Evolutionary conservation across 805 yeast genomes (phyloP), one percentile per base, ranked within the genome.

Genomic region (Kodamaea kaohsiungensis): DNA sequence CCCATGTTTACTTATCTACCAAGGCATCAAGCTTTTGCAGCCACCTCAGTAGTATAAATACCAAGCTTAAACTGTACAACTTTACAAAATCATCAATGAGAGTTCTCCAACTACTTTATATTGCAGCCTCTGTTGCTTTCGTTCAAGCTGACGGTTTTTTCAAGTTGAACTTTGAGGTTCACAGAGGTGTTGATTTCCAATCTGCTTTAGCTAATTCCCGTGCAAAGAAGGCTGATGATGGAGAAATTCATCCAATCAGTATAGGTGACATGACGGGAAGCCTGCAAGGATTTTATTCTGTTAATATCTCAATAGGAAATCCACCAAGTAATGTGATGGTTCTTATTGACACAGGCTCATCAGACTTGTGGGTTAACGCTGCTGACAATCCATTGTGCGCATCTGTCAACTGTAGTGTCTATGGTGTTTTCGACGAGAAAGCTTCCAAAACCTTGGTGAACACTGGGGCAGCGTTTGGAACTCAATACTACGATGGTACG

Each of bases 321-420:
- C 80, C 86, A 0, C 62, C 75, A 0, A 87, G 86, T 61, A 65
- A 72, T 12, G 72, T 87, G 7, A 73, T 73, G 7, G 83, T 87
- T 9, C 65, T 85, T 37, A 65, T 88, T 15, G 95, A 88, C 62
- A 88, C 92, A 1, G 95, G 93, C 2, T 86, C 91, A 0, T 80
- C 88, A 0, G 93, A 88, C 65, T 68, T 88, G 16, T 87, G 90
- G 89, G 82, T 87, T n/a, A 58, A 56, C 46, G 30, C 56, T 10
- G 53, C 58, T 16, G 65, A 62, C 52, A 60, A 66, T 3, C 59
- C 61, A 7, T 64, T 69, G 53, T 7, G 39, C 2, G 43, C 56
- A 35, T 35, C 46, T 2, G 53, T 69, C 43, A 55, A 61, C 46
- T 61, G 69, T 52, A 57, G 52, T 10, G 47, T 49, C 7, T 54